Evolutionary conservation across 2,329 filamentous ascomycete genomes (phyloP).

Genomic region (Colletotrichum abscissum): DNA sequence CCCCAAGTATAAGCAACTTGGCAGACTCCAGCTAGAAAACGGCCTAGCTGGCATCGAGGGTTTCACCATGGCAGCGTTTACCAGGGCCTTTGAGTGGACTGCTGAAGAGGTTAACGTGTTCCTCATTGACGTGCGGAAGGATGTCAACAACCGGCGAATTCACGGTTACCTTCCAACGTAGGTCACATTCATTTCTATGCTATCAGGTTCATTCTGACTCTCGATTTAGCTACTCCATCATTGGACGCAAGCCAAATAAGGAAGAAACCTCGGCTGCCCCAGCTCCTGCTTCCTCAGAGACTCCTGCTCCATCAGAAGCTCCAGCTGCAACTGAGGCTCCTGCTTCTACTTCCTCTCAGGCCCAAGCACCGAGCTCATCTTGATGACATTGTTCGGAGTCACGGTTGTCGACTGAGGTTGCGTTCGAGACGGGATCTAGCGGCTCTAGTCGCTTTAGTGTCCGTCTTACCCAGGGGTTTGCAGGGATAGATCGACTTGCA

Average conservation of each 20-base stretch:
- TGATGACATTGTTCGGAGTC: not conserved
- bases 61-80: constrained; percentile 44
- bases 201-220: not conserved
- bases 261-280: not conserved
- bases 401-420: not conserved
- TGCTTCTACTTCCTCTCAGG: not conserved
- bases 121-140: constrained; percentile 44
- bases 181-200: constrained; percentile 3
- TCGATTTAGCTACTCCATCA: not conserved
- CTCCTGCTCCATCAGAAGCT: no score
- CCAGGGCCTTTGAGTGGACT: constrained; percentile 43
- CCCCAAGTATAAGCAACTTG: constrained; percentile 61
- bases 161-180: constrained; percentile 47
- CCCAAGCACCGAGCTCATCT: not conserved
- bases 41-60: constrained; percentile 44
- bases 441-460: not conserved
- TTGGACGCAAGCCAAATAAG: not conserved
- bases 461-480: not conserved
- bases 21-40: constrained; percentile 46
- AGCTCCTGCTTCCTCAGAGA: no score
- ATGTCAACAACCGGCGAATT: constrained; percentile 42
- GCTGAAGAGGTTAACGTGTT: constrained; percentile 44
- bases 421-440: not conserved
- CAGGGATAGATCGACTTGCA: not conserved
- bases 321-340: no score